Evolutionary conservation across 257 asterid genomes (phyloP).

Genomic region (Solanum neorickii): DNA sequence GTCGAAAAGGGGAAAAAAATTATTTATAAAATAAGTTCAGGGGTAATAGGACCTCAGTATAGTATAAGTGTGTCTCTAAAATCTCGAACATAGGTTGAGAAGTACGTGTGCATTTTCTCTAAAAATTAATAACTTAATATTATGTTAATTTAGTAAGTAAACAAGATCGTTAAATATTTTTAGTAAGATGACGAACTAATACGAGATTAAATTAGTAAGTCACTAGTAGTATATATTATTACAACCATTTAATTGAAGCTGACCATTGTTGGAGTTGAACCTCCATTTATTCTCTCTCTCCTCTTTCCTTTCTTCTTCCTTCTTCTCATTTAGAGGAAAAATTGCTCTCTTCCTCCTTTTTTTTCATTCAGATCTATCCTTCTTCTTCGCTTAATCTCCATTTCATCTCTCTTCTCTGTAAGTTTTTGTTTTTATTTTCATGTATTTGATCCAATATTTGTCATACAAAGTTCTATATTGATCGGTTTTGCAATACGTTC

Average conservation of each 20-base stretch:
- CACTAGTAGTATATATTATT: too few relatives aligned
- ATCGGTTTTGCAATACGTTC: neutral
- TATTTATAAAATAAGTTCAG: too few relatives aligned
- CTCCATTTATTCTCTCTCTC: neutral
- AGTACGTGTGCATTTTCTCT: too few relatives aligned
- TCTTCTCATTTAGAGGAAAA: neutral
- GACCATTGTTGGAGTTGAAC: neutral
- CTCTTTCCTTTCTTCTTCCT: neutral
- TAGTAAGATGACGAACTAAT: too few relatives aligned
- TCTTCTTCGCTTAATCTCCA: neutral
- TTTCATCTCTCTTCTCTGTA: neutral
- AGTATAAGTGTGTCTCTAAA: too few relatives aligned
- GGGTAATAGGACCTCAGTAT: accelerated
- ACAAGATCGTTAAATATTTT: accelerated
- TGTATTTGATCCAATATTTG: neutral
- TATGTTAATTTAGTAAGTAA: too few relatives aligned
- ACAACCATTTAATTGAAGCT: neutral
- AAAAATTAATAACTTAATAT: too few relatives aligned
- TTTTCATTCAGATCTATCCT: neutral
- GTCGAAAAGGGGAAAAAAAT: accelerated
- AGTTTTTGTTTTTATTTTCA: neutral
- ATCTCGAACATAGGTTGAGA: too few relatives aligned
- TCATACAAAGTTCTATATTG: neutral
- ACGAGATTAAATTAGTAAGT: too few relatives aligned
- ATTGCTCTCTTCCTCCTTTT: neutral